Evolutionary conservation across 108 stramenopile genomes (phyloP), one percentile per base, ranked within the genome.

Genomic region (Pseudonitzschia pungens): DNA sequence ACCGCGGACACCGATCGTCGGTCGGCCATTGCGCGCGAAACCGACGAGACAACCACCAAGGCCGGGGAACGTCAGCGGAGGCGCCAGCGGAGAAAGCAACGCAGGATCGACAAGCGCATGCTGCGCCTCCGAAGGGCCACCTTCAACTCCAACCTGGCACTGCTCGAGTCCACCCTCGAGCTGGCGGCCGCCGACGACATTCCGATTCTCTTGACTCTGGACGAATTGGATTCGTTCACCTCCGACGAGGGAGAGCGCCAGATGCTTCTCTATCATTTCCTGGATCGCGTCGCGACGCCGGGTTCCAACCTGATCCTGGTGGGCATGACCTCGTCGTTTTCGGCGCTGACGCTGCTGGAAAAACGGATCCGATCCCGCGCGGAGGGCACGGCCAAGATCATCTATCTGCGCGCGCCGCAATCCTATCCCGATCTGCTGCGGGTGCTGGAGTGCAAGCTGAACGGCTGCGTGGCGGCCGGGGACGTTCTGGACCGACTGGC

Each of bases 341-440:
- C 78, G 0, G 59, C 78, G 1, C 54, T 86, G 36, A 71, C 55
- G 31, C 60, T 74, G 29, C 74, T 91, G 53, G 94, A 95, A 80
- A 95, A 95, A 78, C 81, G 94, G 55, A 89, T 92, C 28, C 74
- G 77, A 45, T 88, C 87, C 76, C 87, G 94, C 45, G 90, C 90
- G 2, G 89, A 91, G 70, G 91, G 94, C 27, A 87, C 85, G 16
- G 62, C 81, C 63, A 87, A 90, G 59, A 69, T 86, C 24, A 74
- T 95, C 62, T 84, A 84, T 69, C 80, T 91, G 45, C 82, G 81
- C 2, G 77, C 75, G 4, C 78, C 68, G 1, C n/a, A 32, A 6
- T 63, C 83, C 1, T 92, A 87, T 68, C 74, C 77, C 21, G 69
- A 73, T 8, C 72, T 88, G 41, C 74, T 88, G 28, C 66, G 79